Evolutionary conservation across 83 land plant genomes (phyloP).

Genomic region (Isoetes engelmannii): DNA sequence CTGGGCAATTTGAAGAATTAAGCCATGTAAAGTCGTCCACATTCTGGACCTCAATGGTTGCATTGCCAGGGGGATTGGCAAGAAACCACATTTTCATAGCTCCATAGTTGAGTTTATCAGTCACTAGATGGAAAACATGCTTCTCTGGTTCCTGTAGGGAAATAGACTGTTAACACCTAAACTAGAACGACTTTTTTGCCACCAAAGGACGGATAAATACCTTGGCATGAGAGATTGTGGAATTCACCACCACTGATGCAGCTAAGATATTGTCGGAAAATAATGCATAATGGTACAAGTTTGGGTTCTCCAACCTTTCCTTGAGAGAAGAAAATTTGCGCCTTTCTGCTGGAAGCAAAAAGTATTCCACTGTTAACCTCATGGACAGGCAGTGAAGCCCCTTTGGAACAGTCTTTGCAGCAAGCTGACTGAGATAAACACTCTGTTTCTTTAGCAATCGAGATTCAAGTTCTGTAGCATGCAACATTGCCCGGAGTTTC

Average conservation of each 20-base stretch:
- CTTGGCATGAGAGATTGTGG: slow-evolving; percentile 5
- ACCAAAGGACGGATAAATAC: background rate
- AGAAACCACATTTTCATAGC: background rate
- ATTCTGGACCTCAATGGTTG: slow-evolving; percentile 25
- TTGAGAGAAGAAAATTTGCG: background rate
- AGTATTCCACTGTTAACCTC: background rate
- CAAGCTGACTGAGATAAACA: slow-evolving; percentile 69
- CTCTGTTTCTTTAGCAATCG: slow-evolving; percentile 20
- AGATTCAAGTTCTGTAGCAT: background rate
- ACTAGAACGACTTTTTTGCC: background rate
- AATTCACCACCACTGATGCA: background rate
- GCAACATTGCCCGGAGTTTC: background rate
- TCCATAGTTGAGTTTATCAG: slow-evolving; percentile 1
- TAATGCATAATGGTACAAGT: background rate
- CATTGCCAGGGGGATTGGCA: slow-evolving; percentile 17
- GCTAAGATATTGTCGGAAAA: background rate
- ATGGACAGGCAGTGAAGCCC: background rate
- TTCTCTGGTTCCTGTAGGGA: background rate
- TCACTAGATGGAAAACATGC: slow-evolving; percentile 4
- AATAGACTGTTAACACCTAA: background rate
- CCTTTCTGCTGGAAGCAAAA: background rate
- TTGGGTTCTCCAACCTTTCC: background rate
- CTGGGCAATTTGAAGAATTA: slow-evolving; percentile 25
- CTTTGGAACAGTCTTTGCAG: slow-evolving; percentile 58
- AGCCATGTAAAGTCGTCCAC: slow-evolving; percentile 35